These are phyloP conservation scores for Sugiyamaella pinicola DNA, from an alignment of 1,139 yeast genomes.

Conservation along the genomic window DNA sequence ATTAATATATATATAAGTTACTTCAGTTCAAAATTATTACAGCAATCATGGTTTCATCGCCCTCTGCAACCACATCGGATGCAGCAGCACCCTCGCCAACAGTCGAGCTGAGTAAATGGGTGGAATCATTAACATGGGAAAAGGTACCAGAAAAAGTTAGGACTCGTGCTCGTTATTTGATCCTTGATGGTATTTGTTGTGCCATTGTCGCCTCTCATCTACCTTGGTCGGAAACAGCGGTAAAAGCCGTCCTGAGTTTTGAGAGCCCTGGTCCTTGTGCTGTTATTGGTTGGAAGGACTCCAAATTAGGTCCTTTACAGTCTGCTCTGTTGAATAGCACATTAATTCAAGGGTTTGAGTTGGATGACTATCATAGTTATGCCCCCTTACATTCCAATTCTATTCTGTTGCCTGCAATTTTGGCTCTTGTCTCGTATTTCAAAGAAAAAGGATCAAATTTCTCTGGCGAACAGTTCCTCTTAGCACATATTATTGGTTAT, in stretches of 20 bases:
- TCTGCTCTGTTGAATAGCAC: constrained; percentile 23
- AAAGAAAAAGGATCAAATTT: constrained; percentile 5
- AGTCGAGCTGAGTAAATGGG: constrained; percentile 20
- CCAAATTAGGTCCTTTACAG: constrained; percentile 15
- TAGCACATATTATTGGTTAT: constrained; percentile 21
- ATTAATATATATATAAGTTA: too few relatives aligned
- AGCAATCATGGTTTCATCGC: too few relatives aligned
- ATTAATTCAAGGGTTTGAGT: constrained; percentile 24
- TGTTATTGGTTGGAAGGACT: constrained; percentile 24
- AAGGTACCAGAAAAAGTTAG: constrained; percentile 19
- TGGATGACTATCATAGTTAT: constrained; percentile 23
- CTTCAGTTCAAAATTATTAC: too few relatives aligned
- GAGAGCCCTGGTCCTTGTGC: constrained; percentile 20
- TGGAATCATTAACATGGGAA: constrained; percentile 20
- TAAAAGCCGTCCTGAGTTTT: constrained; percentile 19
- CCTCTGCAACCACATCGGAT: too few relatives aligned
- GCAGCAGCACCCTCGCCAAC: constrained; percentile 15
- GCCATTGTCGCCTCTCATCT: constrained; percentile 22
- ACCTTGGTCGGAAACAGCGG: constrained; percentile 26
- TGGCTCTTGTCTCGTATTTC: constrained; percentile 15
- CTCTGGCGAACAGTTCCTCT: constrained; percentile 19
- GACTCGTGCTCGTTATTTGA: constrained; percentile 19
- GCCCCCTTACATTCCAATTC: constrained; percentile 26
- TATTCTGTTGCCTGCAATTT: constrained; percentile 21
- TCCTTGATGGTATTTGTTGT: constrained; percentile 24